A percentile compares a stretch with the other conserved stretches of the same genome.
These are phyloP conservation scores for Conidiobolus incongruus DNA, from an alignment of 371 early-diverging fungal species.

Conservation along the genomic window DNA sequence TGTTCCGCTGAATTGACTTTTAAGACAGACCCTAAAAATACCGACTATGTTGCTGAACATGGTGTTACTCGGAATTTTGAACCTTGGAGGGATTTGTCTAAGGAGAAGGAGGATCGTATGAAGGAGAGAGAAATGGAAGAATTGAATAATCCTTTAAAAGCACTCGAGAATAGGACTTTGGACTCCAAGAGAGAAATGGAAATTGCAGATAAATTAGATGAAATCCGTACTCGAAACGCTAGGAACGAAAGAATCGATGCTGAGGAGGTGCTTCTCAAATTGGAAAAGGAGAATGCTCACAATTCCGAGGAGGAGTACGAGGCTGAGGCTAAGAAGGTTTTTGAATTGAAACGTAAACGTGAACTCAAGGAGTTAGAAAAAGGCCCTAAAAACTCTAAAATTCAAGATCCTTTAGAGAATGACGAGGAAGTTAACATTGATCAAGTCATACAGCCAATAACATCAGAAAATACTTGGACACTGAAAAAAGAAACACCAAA, in stretches of 20 bases:
- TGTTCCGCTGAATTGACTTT: conserved; percentile 93
- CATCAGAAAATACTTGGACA: too few relatives aligned
- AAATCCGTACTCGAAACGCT: conserved; percentile 76
- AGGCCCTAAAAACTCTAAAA: too few relatives aligned
- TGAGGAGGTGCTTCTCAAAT: conserved; percentile 28
- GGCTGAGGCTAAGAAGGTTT: conserved; percentile 8
- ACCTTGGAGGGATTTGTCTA: conserved; percentile 66
- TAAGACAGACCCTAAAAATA: conserved; percentile 93
- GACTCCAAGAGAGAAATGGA: conserved; percentile 93
- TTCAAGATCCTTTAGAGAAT: too few relatives aligned
- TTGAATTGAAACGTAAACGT: conserved; percentile 1
- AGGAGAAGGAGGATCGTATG: conserved; percentile 20
- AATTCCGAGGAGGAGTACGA: conserved; percentile 22
- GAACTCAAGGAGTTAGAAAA: neutral
- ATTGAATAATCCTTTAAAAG: conserved; percentile 77
- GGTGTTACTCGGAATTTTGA: conserved; percentile 92
- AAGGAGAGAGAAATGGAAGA: conserved; percentile 43
- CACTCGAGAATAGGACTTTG: conserved; percentile 75
- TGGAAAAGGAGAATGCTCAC: too few relatives aligned
- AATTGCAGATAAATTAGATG: conserved; percentile 84
- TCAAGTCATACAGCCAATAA: too few relatives aligned
- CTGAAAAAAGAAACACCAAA: too few relatives aligned
- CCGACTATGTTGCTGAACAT: conserved; percentile 84
- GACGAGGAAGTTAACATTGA: too few relatives aligned
- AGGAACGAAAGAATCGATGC: conserved; percentile 47